Conservation (phyloP, 345 rosid species). For the Citrus glauca region DNA sequence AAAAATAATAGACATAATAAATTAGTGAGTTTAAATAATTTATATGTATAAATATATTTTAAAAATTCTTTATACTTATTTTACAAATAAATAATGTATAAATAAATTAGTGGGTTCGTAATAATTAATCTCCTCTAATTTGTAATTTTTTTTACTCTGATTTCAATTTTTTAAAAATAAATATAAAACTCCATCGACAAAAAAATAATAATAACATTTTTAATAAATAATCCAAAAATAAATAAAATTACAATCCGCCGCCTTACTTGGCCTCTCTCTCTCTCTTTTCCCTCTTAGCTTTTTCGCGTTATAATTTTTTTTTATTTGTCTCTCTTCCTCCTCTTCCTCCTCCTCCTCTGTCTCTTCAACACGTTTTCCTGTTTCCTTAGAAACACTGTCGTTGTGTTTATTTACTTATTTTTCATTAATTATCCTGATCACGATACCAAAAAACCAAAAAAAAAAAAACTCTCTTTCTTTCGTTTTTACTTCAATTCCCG, state of each 20-base stretch:
- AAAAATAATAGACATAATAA: no score
- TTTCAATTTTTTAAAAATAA: not conserved
- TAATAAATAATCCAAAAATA: not conserved
- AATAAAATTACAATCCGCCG: not conserved
- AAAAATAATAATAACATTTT: not conserved
- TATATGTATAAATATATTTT: no score
- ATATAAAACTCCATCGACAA: not conserved
- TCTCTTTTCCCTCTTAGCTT: not conserved
- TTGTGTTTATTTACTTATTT: not conserved
- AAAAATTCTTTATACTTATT: no score
- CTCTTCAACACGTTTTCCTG: conserved; percentile 9
- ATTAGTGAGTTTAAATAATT: no score
- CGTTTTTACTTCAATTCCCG: not conserved
- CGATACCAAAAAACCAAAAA: no score
- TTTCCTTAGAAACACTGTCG: conserved; percentile 2
- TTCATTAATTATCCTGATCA: not conserved
- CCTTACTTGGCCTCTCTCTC: not conserved
- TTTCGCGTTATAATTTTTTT: not conserved
- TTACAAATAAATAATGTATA: no score
- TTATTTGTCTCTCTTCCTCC: not conserved
- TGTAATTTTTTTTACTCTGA: no score
- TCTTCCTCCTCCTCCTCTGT: not conserved
- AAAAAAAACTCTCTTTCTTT: not conserved
- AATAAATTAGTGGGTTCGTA: no score
- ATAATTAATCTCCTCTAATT: not conserved